phyloP scores from a whole-genome alignment of 768 basidiomycete genomes.

The Tephrocybe sp. region DNA sequence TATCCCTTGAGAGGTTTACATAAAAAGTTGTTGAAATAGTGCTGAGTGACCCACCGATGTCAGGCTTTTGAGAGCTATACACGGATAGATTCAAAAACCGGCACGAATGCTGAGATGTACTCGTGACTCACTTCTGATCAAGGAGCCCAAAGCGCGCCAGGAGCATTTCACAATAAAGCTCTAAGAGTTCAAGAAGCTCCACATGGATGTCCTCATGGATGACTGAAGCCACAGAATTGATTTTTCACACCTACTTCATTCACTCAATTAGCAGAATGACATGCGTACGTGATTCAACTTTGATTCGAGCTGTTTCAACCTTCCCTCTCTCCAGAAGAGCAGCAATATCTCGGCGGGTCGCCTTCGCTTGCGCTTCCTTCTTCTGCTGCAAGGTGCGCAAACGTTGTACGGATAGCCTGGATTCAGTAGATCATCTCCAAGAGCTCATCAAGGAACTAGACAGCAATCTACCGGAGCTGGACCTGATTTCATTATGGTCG shows the following conservation, averaged over 20 bases:
- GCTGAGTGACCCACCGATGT: conserved; percentile 49
- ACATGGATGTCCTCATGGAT: conserved; percentile 84
- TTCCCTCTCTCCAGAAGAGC: conserved; percentile 75
- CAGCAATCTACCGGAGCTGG: conserved; percentile 19
- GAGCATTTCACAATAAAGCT: conserved; percentile 93
- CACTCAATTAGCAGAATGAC: conserved; percentile 15
- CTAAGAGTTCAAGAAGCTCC: conserved; percentile 88
- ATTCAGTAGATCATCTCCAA: conserved; percentile 3
- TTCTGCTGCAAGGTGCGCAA: conserved; percentile 88
- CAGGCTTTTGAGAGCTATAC: conserved; percentile 74
- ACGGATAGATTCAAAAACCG: conserved; percentile 9
- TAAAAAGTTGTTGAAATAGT: background rate
- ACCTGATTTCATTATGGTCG: conserved; percentile 9
- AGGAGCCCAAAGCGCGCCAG: conserved; percentile 89
- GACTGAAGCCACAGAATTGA: conserved; percentile 36
- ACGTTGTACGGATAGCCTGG: conserved; percentile 80
- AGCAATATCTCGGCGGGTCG: conserved; percentile 77
- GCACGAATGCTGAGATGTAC: background rate
- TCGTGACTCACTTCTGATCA: conserved; percentile 73
- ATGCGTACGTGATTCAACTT: conserved; percentile 75
- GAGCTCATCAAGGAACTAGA: background rate
- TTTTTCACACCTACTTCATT: conserved; percentile 2
- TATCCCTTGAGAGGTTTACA: conserved; percentile 27
- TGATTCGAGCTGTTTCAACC: conserved; percentile 80
- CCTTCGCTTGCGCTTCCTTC: conserved; percentile 77